phyloP scores from a whole-genome alignment of 2,329 filamentous ascomycete genomes.

The Huntiella moniliformis region DNA sequence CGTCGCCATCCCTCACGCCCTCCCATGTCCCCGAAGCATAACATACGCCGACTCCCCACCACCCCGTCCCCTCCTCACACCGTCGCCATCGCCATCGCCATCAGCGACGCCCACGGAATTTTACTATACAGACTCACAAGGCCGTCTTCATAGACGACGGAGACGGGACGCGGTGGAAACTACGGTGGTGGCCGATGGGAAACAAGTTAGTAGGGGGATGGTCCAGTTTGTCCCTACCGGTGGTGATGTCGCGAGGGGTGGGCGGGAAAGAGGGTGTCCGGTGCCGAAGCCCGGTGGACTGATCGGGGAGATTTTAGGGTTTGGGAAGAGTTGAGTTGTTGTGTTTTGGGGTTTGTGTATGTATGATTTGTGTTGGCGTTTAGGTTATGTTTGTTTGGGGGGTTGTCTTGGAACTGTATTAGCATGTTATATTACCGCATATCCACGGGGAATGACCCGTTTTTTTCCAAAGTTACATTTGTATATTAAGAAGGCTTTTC shows the following conservation, averaged over 20 bases:
- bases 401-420: too few relatives aligned
- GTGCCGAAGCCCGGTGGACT: conserved; percentile 76
- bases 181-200: conserved; percentile 7
- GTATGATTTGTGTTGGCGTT: too few relatives aligned
- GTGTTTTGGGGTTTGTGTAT: too few relatives aligned
- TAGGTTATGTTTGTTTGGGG: too few relatives aligned
- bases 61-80: background rate
- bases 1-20: conserved; percentile 71
- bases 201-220: conserved; percentile 26
- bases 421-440: too few relatives aligned
- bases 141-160: conserved; percentile 8
- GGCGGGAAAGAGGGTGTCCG: conserved; percentile 55
- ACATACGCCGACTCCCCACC: conserved; percentile 49
- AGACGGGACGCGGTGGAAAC: conserved; percentile 20
- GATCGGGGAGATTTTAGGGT: conserved; percentile 56
- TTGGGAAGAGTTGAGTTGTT: conserved; percentile 26
- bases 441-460: too few relatives aligned
- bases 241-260: conserved; percentile 15
- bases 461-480: too few relatives aligned
- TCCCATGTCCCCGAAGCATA: conserved; percentile 74
- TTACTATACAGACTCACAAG: conserved; percentile 9
- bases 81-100: background rate
- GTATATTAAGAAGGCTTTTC: too few relatives aligned
- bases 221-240: conserved; percentile 28
- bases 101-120: conserved; percentile 5